Percentiles rank a stretch among this genome's conserved stretches.
Evolutionary conservation across 495 filamentous ascomycete genomes (phyloP).

Genomic region (Penicillium subrubescens): DNA sequence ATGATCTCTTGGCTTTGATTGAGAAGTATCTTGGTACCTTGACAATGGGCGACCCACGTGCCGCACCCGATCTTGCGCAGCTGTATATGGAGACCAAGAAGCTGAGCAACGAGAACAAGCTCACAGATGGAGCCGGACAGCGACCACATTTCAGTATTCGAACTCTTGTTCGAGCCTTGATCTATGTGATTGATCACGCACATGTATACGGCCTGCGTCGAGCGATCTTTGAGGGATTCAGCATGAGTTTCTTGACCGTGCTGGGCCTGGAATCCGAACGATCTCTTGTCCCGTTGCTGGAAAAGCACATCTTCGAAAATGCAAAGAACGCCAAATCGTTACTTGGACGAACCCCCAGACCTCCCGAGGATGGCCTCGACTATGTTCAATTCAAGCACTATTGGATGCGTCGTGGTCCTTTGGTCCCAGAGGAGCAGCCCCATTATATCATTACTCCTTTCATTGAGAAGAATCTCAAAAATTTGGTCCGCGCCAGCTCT

Average conservation of each 20-base stretch:
- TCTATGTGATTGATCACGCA: slow-evolving; percentile 81
- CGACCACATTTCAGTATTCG: slow-evolving; percentile 94
- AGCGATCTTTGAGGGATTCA: slow-evolving; percentile 91
- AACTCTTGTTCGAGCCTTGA: slow-evolving; percentile 87
- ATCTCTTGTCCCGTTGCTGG: slow-evolving; percentile 76
- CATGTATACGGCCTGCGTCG: slow-evolving; percentile 85
- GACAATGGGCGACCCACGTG: slow-evolving; percentile 62
- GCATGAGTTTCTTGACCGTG: slow-evolving; percentile 95
- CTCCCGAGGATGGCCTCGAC: slow-evolving; percentile 70
- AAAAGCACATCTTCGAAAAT: slow-evolving; percentile 73
- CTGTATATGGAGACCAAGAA: slow-evolving; percentile 86
- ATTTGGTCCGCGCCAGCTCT: slow-evolving; percentile 87
- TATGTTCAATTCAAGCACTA: slow-evolving; percentile 93
- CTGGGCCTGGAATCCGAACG: slow-evolving; percentile 76
- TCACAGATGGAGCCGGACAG: slow-evolving; percentile 93
- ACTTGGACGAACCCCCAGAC: slow-evolving; percentile 71
- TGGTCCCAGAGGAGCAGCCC: slow-evolving; percentile 66
- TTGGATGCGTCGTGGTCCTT: slow-evolving; percentile 79
- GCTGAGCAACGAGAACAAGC: slow-evolving; percentile 73
- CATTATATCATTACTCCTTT: slow-evolving; percentile 98
- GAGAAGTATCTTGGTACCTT: slow-evolving; percentile 78
- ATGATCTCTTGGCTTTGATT: slow-evolving; percentile 82
- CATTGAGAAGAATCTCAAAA: slow-evolving; percentile 89
- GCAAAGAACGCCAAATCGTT: slow-evolving; percentile 66
- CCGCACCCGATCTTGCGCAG: slow-evolving; percentile 73